Evolutionary conservation across 2,329 filamentous ascomycete species (phyloP).

Genomic region (Diaporthe aspalathi): DNA sequence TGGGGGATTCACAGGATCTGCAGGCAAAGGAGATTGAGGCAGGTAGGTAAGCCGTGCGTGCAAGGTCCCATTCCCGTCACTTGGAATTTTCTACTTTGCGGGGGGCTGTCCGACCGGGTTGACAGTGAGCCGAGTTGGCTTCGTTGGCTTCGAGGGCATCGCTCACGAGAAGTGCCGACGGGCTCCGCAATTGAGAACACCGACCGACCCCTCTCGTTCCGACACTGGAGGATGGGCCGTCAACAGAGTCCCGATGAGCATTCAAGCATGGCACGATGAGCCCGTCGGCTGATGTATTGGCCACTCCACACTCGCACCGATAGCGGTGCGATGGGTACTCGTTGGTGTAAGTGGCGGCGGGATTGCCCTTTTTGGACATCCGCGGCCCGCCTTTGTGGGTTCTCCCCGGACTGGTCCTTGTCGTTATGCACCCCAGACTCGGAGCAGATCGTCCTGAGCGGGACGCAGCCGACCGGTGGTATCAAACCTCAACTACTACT

Average conservation of each 20-base stretch:
- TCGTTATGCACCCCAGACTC: conserved; percentile 20
- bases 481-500: too few relatives aligned
- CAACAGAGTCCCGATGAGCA: neutral
- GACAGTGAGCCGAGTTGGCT: neutral
- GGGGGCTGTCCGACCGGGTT: neutral
- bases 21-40: neutral
- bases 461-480: conserved; percentile 2
- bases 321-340: conserved; percentile 23
- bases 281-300: conserved; percentile 1
- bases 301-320: conserved; percentile 3
- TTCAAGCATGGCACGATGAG: neutral
- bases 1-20: neutral
- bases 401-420: conserved; percentile 16
- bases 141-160: too few relatives aligned
- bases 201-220: conserved; percentile 10
- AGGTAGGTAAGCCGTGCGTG: neutral
- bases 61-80: neutral
- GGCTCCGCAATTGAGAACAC: conserved; percentile 15
- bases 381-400: neutral
- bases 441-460: neutral
- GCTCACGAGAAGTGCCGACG: conserved; percentile 10
- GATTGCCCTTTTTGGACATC: conserved; percentile 16
- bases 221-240: conserved; percentile 15
- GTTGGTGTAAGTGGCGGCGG: conserved; percentile 25
- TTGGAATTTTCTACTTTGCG: neutral